A percentile compares a stretch with the other conserved stretches of the same genome.
These are phyloP conservation scores for Linanthus parryae DNA, from an alignment of 148 eudicot species.

Conservation along the genomic window DNA sequence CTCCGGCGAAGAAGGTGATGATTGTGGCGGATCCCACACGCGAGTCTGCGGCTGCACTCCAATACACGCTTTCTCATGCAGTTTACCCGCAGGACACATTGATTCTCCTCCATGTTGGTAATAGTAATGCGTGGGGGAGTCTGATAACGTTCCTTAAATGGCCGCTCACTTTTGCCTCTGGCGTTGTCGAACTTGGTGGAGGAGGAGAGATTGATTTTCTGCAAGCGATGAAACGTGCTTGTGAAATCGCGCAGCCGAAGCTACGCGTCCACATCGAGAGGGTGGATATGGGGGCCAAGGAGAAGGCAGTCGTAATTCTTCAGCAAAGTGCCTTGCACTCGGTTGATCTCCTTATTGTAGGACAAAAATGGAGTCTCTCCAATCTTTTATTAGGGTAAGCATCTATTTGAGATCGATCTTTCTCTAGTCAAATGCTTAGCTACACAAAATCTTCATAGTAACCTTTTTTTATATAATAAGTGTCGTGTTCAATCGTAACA, in stretches of 20 bases:
- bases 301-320: slow-evolving; percentile 40
- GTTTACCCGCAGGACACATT: slow-evolving; percentile 37
- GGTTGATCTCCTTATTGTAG: slow-evolving; percentile 45
- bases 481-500: no score
- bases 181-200: slow-evolving; percentile 4
- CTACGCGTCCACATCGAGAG: slow-evolving; percentile 28
- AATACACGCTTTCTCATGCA: slow-evolving; percentile 55
- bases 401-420: no score
- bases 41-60: slow-evolving; percentile 50
- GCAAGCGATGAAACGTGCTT: slow-evolving; percentile 44
- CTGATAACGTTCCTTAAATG: slow-evolving; percentile 27
- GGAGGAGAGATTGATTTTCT: slow-evolving; percentile 30
- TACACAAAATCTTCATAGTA: no score
- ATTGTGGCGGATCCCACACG: slow-evolving; percentile 57
- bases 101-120: slow-evolving; percentile 38
- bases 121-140: slow-evolving; percentile 23
- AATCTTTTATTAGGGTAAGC: slow-evolving; percentile 46
- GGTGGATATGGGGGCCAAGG: slow-evolving; percentile 42
- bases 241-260: slow-evolving; percentile 31
- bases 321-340: slow-evolving; percentile 18
- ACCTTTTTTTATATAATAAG: no score
- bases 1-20: slow-evolving; percentile 40
- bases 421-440: no score
- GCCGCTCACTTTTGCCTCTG: slow-evolving; percentile 8
- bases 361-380: slow-evolving; percentile 41